phyloP scores from a whole-genome alignment of 345 rosid species.

The Gossypium anomalum region DNA sequence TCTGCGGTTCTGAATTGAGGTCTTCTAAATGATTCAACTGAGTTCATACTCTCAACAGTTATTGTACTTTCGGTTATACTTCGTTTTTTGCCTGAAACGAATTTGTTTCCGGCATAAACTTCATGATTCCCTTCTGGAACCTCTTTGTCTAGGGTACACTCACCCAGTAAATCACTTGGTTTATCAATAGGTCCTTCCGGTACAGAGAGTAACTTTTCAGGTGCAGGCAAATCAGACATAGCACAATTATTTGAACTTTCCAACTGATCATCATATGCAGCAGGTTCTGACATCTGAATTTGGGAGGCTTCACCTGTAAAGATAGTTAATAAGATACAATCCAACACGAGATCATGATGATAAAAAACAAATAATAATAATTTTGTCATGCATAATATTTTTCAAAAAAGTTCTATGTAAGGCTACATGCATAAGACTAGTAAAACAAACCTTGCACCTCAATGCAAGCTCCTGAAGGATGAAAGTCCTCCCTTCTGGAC shows the following conservation, averaged over 20 bases:
- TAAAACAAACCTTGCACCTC: conserved; percentile 46
- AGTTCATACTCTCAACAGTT: conserved; percentile 56
- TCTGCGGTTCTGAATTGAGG: conserved; percentile 49
- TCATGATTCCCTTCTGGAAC: conserved; percentile 32
- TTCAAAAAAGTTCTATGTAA: background rate
- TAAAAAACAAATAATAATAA: background rate
- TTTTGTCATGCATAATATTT: background rate
- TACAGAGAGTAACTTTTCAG: conserved; percentile 71
- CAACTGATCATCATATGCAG: conserved; percentile 32
- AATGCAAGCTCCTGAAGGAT: conserved; percentile 24
- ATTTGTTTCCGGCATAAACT: conserved; percentile 33
- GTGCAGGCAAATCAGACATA: conserved; percentile 55
- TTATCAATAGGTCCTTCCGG: conserved; percentile 39
- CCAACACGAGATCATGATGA: background rate
- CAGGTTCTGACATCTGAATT: conserved; percentile 35
- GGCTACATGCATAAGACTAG: conserved; percentile 17
- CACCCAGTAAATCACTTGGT: conserved; percentile 44
- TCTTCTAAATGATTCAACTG: conserved; percentile 64
- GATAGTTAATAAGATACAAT: background rate
- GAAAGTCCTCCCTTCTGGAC: conserved; percentile 18
- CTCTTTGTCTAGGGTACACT: conserved; percentile 62
- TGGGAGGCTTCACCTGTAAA: conserved; percentile 34
- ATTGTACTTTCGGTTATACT: conserved; percentile 67
- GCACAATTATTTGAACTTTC: conserved; percentile 30
- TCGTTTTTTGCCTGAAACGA: conserved; percentile 65